These are phyloP conservation scores for Ascochyta clinopodiicola DNA, from an alignment of 2,329 filamentous ascomycete genomes.

Conservation along the genomic window DNA sequence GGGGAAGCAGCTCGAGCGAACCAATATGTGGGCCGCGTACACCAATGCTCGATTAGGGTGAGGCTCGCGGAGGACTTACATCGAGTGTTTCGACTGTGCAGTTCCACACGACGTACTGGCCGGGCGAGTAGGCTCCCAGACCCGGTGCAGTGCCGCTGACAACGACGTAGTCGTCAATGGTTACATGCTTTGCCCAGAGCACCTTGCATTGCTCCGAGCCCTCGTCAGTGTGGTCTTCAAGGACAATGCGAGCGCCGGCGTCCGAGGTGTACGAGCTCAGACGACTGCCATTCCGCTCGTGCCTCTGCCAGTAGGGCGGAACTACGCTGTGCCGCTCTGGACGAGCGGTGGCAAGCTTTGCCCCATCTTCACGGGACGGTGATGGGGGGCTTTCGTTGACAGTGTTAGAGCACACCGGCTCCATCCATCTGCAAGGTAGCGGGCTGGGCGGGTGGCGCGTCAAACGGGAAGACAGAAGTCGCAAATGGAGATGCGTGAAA, in stretches of 20 bases:
- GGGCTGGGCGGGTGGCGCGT: constrained; percentile 32
- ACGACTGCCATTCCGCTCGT: constrained; percentile 48
- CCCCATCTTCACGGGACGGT: constrained; percentile 27
- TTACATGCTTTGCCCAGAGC: constrained; percentile 68
- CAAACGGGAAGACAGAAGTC: constrained; percentile 21
- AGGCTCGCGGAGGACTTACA: constrained; percentile 59
- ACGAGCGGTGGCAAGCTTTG: constrained; percentile 29
- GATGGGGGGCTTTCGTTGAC: constrained; percentile 32
- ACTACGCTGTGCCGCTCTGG: constrained; percentile 45
- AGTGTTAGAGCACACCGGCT: constrained; percentile 44
- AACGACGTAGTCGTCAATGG: constrained; percentile 67
- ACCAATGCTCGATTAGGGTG: constrained; percentile 20
- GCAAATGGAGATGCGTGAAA: constrained; percentile 15
- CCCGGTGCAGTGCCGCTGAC: constrained; percentile 64
- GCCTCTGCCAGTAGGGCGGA: constrained; percentile 57
- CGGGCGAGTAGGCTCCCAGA: constrained; percentile 73
- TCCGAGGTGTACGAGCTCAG: constrained; percentile 45
- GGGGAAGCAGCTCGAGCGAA: constrained; percentile 10
- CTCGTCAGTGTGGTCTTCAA: constrained; percentile 70
- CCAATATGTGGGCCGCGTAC: constrained; percentile 19
- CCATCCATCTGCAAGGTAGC: constrained; percentile 49
- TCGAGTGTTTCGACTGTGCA: constrained; percentile 85
- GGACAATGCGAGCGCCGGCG: constrained; percentile 57
- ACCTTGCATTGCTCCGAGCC: constrained; percentile 62
- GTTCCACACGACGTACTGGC: constrained; percentile 79